These are phyloP conservation scores for Chaetomium fimeti DNA, from an alignment of 495 filamentous ascomycete species.

Conservation along the genomic window DNA sequence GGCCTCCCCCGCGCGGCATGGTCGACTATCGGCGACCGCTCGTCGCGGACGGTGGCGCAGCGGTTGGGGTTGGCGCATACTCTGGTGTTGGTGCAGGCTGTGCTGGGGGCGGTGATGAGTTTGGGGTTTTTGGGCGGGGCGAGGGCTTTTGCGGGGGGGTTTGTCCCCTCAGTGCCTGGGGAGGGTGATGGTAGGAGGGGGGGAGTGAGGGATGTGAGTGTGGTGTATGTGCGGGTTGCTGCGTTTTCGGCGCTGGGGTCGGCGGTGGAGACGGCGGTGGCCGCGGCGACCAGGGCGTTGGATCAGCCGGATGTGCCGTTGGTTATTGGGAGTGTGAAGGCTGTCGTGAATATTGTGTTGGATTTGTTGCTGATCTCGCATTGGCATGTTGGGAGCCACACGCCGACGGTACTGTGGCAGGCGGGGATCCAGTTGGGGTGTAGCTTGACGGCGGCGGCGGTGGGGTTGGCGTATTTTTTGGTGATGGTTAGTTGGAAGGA, in stretches of 20 bases:
- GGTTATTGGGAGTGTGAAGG: slow-evolving; percentile 62
- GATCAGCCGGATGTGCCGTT: slow-evolving; percentile 73
- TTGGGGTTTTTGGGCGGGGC: slow-evolving; percentile 60
- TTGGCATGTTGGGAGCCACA: slow-evolving; percentile 58
- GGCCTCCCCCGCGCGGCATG: slow-evolving; percentile 68
- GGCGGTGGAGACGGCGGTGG: slow-evolving; percentile 63
- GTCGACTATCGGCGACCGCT: slow-evolving; percentile 66
- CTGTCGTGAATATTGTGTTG: slow-evolving; percentile 65
- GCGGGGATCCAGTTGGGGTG: slow-evolving; percentile 63
- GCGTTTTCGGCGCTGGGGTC: slow-evolving; percentile 61
- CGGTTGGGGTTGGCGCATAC: slow-evolving; percentile 63
- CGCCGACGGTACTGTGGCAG: slow-evolving; percentile 61
- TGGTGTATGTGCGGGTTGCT: slow-evolving; percentile 67
- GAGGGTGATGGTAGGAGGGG: slow-evolving; percentile 31
- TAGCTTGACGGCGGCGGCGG: slow-evolving; percentile 55
- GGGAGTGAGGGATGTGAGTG: slow-evolving; percentile 53
- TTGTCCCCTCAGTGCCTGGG: slow-evolving; percentile 53
- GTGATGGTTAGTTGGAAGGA: slow-evolving; percentile 37
- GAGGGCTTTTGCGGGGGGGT: slow-evolving; percentile 54
- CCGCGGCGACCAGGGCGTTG: slow-evolving; percentile 60
- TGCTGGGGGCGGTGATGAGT: slow-evolving; percentile 60
- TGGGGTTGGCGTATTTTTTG: slow-evolving; percentile 61
- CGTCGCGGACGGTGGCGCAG: slow-evolving; percentile 50
- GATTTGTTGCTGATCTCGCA: slow-evolving; percentile 69
- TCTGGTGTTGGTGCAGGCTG: slow-evolving; percentile 58